Evolutionary conservation across 2,329 filamentous ascomycete species (phyloP).

Genomic region (Incumbomyces delicatus): DNA sequence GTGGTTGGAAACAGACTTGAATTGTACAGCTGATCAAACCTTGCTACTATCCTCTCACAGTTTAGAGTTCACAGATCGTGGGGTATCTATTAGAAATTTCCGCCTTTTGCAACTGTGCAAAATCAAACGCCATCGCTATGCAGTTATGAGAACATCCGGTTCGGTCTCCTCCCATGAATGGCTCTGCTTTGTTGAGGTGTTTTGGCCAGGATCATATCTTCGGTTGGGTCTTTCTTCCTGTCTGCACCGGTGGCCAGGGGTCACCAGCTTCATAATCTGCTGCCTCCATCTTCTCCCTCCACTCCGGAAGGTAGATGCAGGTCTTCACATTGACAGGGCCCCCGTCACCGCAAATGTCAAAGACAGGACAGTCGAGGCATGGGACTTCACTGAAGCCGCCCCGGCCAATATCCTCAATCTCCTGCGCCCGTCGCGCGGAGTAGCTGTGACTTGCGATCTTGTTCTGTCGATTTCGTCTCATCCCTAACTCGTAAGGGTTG

Average conservation of each 20-base stretch:
- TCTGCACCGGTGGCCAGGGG: constrained; percentile 2
- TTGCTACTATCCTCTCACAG: too few species aligned
- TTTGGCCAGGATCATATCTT: background rate
- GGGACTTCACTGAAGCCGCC: constrained; percentile 75
- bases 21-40: too few species aligned
- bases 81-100: too few species aligned
- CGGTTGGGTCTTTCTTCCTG: background rate
- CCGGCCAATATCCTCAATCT: constrained; percentile 34
- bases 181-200: background rate
- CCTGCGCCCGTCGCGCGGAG: constrained; percentile 20
- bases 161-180: background rate
- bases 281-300: constrained; percentile 46
- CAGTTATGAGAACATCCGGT: background rate
- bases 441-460: background rate
- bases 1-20: too few species aligned
- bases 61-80: too few species aligned
- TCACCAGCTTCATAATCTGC: constrained; percentile 13
- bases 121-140: constrained; percentile 4
- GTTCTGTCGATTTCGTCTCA: constrained; percentile 19
- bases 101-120: too few species aligned
- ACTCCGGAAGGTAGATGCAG: constrained; percentile 84
- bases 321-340: constrained; percentile 82
- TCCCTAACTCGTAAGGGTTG: constrained; percentile 28
- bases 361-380: constrained; percentile 86
- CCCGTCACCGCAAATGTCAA: constrained; percentile 81